Evolutionary conservation across 78 protist genomes (phyloP).

Genomic region (Anaeramoeba flamelloides): DNA sequence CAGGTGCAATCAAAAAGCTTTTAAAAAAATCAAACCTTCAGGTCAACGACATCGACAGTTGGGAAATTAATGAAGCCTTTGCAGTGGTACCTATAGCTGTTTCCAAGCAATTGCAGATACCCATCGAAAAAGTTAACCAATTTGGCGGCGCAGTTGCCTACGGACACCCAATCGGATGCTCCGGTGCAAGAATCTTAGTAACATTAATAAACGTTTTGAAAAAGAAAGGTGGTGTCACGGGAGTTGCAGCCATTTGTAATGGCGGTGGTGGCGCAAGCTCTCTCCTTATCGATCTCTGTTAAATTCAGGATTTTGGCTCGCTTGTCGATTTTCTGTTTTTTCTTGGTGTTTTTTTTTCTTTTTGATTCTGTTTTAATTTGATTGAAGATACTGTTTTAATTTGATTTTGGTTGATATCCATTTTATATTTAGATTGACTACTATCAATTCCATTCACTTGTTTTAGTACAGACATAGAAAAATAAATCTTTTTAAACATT

Average conservation of each 20-base stretch:
- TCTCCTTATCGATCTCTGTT: conserved; percentile 44
- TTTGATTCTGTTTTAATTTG: too few species aligned
- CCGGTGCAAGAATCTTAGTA: conserved; percentile 76
- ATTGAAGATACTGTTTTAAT: too few species aligned
- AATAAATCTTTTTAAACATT: too few species aligned
- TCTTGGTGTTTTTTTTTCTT: too few species aligned
- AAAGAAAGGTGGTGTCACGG: conserved; percentile 17
- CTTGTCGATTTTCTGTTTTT: too few species aligned
- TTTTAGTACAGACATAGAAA: too few species aligned
- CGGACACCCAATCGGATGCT: conserved; percentile 94
- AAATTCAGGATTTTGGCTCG: too few species aligned
- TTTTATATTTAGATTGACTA: too few species aligned
- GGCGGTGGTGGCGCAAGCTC: conserved; percentile 92
- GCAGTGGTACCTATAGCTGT: conserved; percentile 67
- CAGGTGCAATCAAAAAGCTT: conserved; percentile 53
- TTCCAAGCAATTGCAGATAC: conserved; percentile 11
- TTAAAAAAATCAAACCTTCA: conserved; percentile 16
- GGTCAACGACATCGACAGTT: conserved; percentile 40
- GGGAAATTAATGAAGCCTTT: conserved; percentile 92
- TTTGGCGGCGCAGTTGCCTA: conserved; percentile 89
- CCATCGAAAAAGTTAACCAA: conserved; percentile 62
- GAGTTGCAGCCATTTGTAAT: conserved; percentile 76
- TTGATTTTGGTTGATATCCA: too few species aligned
- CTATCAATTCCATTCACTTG: too few species aligned
- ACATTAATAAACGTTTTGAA: conserved; percentile 50